Evolutionary conservation across 2,329 filamentous ascomycete species (phyloP), one percentile per base, ranked within the genome.

Genomic region (Pezicula neosporulosa): DNA sequence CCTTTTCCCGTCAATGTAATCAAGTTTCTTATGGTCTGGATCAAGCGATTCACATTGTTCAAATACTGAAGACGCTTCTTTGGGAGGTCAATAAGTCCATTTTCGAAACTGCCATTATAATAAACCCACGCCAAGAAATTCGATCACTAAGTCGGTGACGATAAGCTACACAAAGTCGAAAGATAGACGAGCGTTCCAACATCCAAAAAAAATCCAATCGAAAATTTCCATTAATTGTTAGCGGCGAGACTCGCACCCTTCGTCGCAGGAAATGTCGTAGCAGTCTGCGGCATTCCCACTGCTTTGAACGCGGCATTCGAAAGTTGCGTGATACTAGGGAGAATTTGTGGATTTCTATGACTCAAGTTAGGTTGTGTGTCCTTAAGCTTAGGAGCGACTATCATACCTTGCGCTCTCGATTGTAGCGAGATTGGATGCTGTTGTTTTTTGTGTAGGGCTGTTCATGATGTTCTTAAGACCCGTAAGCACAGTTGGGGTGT

Each of bases 261-360:
- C n/a, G 60, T 63, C 2, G 59, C 35, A 3, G 55, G 47, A 27
- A 63, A 63, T 30, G 50, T 53, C 37, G 55, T 45, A 7, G 53
- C 53, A 3, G 52, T 58, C 16, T 33, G 39, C 24, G 56, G 43
- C 9, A 58, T 33, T 4, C 54, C 52, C 19, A 54, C 39, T 16
- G 55, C 56, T 6, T 47, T 38, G 38, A 63, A 50, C 7, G 61
- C 61, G 8, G 57, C 50, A 15, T 63, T 62, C 4, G 60, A 61
- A 8, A 63, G 53, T 37, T 59, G 49, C 3, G 61, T 63, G 49
- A 63, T 63, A 35, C 57, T 61, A 7, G 61, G 61, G 35, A 63
- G 55, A 35, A 63, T 63, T 19, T 63, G 52, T 8, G 61, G 54
- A 36, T 63, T 63, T 56, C 61, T 62, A 24, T 36, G 18, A 6